Conservation (phyloP, 73 alveolate genomes). For the Strombidium stylifer region DNA sequence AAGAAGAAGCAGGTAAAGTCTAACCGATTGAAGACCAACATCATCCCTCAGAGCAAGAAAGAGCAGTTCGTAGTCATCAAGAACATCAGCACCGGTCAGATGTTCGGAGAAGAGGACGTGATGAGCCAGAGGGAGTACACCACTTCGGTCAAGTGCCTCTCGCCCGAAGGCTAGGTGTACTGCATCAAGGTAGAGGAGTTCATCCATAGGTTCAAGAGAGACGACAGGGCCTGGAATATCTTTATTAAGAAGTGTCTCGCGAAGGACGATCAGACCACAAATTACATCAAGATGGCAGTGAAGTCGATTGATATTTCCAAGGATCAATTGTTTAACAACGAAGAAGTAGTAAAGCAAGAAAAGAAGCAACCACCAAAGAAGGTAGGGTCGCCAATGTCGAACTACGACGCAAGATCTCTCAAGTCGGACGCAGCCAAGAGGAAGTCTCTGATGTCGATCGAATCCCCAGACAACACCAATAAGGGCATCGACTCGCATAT, state of each 20-base stretch:
- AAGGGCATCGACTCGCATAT: too few relatives aligned
- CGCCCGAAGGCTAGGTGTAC: conserved; percentile 14
- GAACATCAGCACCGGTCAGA: conserved; percentile 19
- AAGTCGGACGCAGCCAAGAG: too few relatives aligned
- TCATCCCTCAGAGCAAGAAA: conserved; percentile 5
- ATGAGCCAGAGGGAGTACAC: conserved; percentile 16
- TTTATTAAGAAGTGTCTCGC: not conserved
- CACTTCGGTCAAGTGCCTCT: conserved; percentile 10
- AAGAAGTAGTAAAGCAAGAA: too few relatives aligned
- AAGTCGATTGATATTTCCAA: not conserved
- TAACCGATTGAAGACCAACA: not conserved
- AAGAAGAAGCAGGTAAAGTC: not conserved
- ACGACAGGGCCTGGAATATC: conserved; percentile 34
- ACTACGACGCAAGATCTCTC: not conserved
- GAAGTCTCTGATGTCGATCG: too few relatives aligned
- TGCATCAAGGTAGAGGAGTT: conserved; percentile 21
- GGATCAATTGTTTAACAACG: too few relatives aligned
- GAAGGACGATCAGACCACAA: conserved; percentile 9
- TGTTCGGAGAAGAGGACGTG: conserved; percentile 53
- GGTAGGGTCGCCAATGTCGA: not conserved
- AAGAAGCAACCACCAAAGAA: not conserved
- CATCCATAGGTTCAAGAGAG: conserved; percentile 17
- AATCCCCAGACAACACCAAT: too few relatives aligned
- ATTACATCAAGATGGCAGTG: not conserved
- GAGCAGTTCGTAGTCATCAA: conserved; percentile 16